Evolutionary conservation across 352 stramenopile genomes (phyloP), one percentile per base, ranked within the genome.

Genomic region (Elongisporangium prolatum): DNA sequence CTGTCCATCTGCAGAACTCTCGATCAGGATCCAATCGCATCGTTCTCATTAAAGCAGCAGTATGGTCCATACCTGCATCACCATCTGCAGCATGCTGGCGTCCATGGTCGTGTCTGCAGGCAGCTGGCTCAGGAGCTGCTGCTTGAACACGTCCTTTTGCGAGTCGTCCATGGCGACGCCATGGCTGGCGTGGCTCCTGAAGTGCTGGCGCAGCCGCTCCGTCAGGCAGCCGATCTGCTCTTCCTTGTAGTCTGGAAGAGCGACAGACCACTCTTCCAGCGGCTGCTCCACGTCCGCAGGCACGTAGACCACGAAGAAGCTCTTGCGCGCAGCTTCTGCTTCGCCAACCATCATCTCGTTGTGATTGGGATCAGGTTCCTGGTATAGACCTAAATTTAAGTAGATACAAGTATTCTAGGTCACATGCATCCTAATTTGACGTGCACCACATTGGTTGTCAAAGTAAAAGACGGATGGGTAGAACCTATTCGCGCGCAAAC

Each of bases 41-140:
- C 7, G 4, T 34, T 34, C 24, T 34, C 1, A 40, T 13, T 40
- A 40, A 13, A 40, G 5, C 28, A 13, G 28, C 28, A n/a, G 21
- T 13, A 40, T 13, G 49, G 2, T 24, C 17, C 53, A 2, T 18
- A 78, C 72, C 67, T 80, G 79, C 21, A 93, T 56, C 81, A 95
- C 91, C 81, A 93, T 95, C 54, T 89, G 65, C 52, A 95, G 67
- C 82, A 93, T 92, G 38, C 86, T 70, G 50, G 84, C 74, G 22
- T 83, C 82, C 55, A 95, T 72, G 28, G 57, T 69, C 20, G 80
- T 66, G 50, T 76, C 83, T 48, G 82, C 72, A 38, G 85, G 85
- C 28, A 94, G 37, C 64, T 94, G 85, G 50, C 67, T 78, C 50
- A 91, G 52, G 18, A 94, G 60, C 60, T 94, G 85, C 68, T 91